Base-by-base conservation (phyloP, 345 rosid genomes). In the Bruguiera parviflora region DNA sequence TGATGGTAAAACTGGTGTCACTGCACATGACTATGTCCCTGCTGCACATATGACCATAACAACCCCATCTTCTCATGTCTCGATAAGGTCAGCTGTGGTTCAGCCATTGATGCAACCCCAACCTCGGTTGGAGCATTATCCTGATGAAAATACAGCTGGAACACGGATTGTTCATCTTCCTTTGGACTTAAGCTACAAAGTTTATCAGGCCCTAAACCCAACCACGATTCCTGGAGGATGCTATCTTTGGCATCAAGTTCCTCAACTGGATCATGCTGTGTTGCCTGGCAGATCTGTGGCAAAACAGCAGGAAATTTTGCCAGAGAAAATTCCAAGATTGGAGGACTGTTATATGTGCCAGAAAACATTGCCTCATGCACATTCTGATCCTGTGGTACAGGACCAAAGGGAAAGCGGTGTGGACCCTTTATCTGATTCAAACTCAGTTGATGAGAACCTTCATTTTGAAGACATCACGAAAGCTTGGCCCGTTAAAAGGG, bases 361-460 rank as follows among this genome's bases (percentile, higher is more conserved):
- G 64, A 88, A 83, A 75, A 80, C 87, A 66, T 78, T 86, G 79
- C 89, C 91, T 68, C 91, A 84, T 79, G 86, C 81, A 46, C 89
- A 89, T 83, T 89, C 88, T 1, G 91, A 89, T 83, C 77, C 87
- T 56, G 3, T 79, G 73, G 73, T 74, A 63, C 80, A 46, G 64
- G 86, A 76, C 67, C 78, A 63, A 51, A 78, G 80, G 65, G 83
- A 75, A 4, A 49, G 63, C 33, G 56, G 37, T 65, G 51, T 46
- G 29, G 71, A 73, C 69, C 31, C 77, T 56, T 11, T 57, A 51
- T 69, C 77, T 11, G 72, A 74, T 78, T 62, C 78, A 22, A 70
- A 64, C 71, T 56, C 85, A 51, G 35, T 80, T 60, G 75, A 75
- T 81, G 85, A 81, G 28, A 89, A 88, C 76, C 82, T 84, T 33